A percentile compares a stretch with the other conserved stretches of the same genome.
Evolutionary conservation across 2,329 filamentous ascomycete genomes (phyloP).

Genomic region (Biscogniauxia marginata): DNA sequence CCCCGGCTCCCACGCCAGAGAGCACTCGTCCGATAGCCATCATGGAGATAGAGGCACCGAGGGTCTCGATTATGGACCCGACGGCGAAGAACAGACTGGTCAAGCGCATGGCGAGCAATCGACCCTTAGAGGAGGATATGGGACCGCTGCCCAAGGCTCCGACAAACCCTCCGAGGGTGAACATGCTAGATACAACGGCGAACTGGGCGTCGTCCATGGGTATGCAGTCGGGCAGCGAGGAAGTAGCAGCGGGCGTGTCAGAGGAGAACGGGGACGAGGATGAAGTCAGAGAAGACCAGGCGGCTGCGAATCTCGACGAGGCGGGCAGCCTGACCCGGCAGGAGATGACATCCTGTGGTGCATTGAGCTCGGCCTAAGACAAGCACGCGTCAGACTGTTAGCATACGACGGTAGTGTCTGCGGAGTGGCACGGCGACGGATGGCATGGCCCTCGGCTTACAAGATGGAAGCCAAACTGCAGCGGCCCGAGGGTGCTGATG

Average conservation of each 20-base stretch:
- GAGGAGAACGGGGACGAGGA: slow-evolving; percentile 29
- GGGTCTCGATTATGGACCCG: slow-evolving; percentile 73
- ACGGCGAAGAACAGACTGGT: slow-evolving; percentile 74
- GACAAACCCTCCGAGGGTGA: slow-evolving; percentile 82
- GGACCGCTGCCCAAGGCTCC: slow-evolving; percentile 81
- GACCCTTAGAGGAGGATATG: slow-evolving; percentile 73
- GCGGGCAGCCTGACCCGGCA: slow-evolving; percentile 64
- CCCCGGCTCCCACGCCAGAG: slow-evolving; percentile 81
- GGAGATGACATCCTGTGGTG: slow-evolving; percentile 89
- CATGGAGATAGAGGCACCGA: slow-evolving; percentile 64
- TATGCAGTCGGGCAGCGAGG: slow-evolving; percentile 71
- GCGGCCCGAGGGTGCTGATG: slow-evolving; percentile 77
- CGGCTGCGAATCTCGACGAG: slow-evolving; percentile 30
- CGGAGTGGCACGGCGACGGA: not conserved
- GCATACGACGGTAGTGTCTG: not conserved
- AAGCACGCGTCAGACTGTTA: not conserved
- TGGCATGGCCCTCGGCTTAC: slow-evolving; percentile 46
- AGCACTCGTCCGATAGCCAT: slow-evolving; percentile 75
- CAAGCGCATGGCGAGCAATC: slow-evolving; percentile 72
- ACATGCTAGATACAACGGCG: slow-evolving; percentile 84
- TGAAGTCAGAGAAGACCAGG: slow-evolving; percentile 27
- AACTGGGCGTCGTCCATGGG: slow-evolving; percentile 81
- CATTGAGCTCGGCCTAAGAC: slow-evolving; percentile 83
- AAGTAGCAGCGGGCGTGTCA: slow-evolving; percentile 17
- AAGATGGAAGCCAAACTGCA: slow-evolving; percentile 93